Evolutionary conservation across 2,329 filamentous ascomycete genomes (phyloP).

Genomic region (Curvularia verruculosa): DNA sequence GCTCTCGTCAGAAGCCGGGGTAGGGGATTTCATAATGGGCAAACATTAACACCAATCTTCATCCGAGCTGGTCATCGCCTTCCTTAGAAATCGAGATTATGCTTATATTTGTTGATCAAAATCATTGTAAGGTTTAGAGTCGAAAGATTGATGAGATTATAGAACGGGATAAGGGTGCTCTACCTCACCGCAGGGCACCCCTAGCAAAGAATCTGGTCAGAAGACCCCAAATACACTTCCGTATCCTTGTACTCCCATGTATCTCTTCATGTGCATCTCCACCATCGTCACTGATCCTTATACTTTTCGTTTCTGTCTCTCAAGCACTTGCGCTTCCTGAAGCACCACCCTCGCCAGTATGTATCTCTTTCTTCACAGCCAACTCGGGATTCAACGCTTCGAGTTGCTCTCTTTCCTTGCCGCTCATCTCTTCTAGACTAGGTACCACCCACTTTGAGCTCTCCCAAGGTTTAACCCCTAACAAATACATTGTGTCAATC

Average conservation of each 20-base stretch:
- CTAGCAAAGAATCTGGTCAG: neutral
- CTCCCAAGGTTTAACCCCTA: slow-evolving; percentile 67
- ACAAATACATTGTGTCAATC: slow-evolving; percentile 73
- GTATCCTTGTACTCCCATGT: slow-evolving; percentile 15
- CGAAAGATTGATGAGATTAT: neutral
- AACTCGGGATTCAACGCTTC: slow-evolving; percentile 33
- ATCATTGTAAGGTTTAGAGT: too few relatives aligned
- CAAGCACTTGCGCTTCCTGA: slow-evolving; percentile 1
- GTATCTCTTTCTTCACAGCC: slow-evolving; percentile 16
- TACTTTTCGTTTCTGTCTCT: slow-evolving; percentile 8
- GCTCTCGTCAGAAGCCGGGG: neutral
- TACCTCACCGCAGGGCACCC: slow-evolving; percentile 5
- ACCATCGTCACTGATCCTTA: neutral
- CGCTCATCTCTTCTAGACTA: slow-evolving; percentile 34
- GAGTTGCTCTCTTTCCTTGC: slow-evolving; percentile 30
- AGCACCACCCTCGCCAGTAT: neutral
- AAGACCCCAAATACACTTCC: neutral
- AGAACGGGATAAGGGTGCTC: neutral
- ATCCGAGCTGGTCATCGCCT: neutral
- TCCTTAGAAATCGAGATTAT: neutral
- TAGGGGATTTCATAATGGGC: neutral
- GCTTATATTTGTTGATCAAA: neutral
- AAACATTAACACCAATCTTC: neutral
- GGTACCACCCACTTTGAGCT: slow-evolving; percentile 58
- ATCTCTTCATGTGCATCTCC: slow-evolving; percentile 14